Evolutionary conservation across 257 asterid species (phyloP), one percentile per base, ranked within the genome.

Genomic region (Solanum lycopersicoides): DNA sequence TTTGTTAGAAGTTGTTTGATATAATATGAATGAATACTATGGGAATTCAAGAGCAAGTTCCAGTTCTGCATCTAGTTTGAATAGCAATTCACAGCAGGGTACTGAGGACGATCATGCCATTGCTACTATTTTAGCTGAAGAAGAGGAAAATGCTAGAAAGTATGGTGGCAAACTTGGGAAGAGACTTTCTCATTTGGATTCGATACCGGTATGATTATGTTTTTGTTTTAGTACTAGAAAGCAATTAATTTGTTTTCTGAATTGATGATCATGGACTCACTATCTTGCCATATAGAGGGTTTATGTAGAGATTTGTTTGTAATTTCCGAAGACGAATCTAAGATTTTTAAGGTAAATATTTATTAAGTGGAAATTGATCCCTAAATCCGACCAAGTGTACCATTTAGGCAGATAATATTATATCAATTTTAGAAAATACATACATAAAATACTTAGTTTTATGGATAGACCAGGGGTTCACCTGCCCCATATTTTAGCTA

Each of bases 101-200:
- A 94, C 98, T 30, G 98, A 97, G 89, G 99, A 97, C 92, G 99
- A 97, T 93, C 98, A 93, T 50, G 92, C 98, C 45, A 95, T 97
- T 90, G 99, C 98, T 47, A 90, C 87, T 28, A 92, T 95, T 60
- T 91, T 97, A 87, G 98, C 95, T 5, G 95, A 93, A 89, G 98
- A 95, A 16, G 98, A 95, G 63, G 90, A 65, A 74, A 86, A 53
- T 74, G 73, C 84, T 35, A 3, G 86, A 86, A 60, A 90, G 87
- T 77, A 34, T 30, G 83, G 87, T 85, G 95, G 91, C 68, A 91
- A 87, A 73, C 98, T 95, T 77, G 98, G 98, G 30, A 95, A 90
- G 91, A 92, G 97, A 93, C 98, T 97, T 73, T 95, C 99, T 28
- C 99, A 97, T 89, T 90, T 97, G 88, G 98, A 94, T 86, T 97